Conservation (phyloP, 2,329 filamentous ascomycete species). For the Hyphodiscus sp. region DNA sequence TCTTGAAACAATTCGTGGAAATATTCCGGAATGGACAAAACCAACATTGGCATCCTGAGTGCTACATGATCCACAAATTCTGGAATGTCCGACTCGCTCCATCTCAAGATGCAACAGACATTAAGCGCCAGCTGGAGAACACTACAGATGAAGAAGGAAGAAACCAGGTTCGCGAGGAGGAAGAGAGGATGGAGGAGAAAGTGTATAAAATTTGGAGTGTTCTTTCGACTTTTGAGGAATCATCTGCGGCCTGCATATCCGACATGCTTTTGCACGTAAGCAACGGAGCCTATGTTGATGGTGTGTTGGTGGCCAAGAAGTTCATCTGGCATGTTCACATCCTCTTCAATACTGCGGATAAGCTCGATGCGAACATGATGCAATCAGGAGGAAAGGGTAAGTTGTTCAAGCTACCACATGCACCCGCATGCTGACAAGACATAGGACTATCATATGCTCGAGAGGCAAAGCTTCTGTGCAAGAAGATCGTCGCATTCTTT, state of each 20-base stretch:
- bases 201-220: conserved; percentile 98
- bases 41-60: conserved; percentile 98
- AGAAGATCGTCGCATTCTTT: conserved; percentile 98
- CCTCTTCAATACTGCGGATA: conserved; percentile 81
- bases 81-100: conserved; percentile 83
- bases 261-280: conserved; percentile 98
- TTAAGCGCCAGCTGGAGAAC: conserved; percentile 33
- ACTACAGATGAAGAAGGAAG: conserved; percentile 63
- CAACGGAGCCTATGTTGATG: conserved; percentile 93
- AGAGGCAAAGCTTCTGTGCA: conserved; percentile 98
- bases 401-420: conserved; percentile 16
- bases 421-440: conserved; percentile 10
- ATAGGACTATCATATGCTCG: conserved; percentile 84
- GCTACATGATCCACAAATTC: conserved; percentile 99
- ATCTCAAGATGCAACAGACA: conserved; percentile 40
- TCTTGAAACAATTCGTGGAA: conserved; percentile 97
- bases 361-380: conserved; percentile 68
- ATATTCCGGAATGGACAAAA: conserved; percentile 97
- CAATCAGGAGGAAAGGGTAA: conserved; percentile 68
- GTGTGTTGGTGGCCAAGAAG: conserved; percentile 87
- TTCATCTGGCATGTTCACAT: conserved; percentile 97
- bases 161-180: conserved; percentile 70
- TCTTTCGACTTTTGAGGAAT: conserved; percentile 93
- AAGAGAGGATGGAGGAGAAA: conserved; percentile 95
- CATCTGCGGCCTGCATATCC: conserved; percentile 94